Conservation (phyloP, 495 filamentous ascomycete genomes). For the Penicillium ucsense region DNA sequence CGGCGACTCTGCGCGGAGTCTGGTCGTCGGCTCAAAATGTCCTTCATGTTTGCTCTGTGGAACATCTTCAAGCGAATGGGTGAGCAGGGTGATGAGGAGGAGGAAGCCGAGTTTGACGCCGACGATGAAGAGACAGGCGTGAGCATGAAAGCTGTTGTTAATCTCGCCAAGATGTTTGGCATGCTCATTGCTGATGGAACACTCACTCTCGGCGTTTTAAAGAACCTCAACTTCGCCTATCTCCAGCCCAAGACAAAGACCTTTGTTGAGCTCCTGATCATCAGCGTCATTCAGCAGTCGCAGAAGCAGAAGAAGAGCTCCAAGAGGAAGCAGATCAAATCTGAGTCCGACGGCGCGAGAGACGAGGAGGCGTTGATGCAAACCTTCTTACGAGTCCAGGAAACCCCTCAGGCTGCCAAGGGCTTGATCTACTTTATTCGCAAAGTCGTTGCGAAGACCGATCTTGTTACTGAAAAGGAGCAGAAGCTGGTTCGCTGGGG, state of each 20-base stretch:
- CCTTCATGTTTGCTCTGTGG: slow-evolving; percentile 81
- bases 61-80: slow-evolving; percentile 80
- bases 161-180: slow-evolving; percentile 81
- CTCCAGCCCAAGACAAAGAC: slow-evolving; percentile 64
- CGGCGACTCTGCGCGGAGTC: slow-evolving; percentile 54
- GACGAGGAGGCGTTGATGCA: slow-evolving; percentile 49
- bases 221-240: slow-evolving; percentile 67
- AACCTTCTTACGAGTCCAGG: slow-evolving; percentile 52
- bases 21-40: slow-evolving; percentile 62
- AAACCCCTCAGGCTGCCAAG: slow-evolving; percentile 52
- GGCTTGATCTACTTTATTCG: slow-evolving; percentile 71
- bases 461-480: slow-evolving; percentile 57
- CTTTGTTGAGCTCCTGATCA: slow-evolving; percentile 72
- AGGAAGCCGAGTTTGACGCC: slow-evolving; percentile 44
- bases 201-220: slow-evolving; percentile 57
- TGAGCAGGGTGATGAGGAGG: slow-evolving; percentile 49
- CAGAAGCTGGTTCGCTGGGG: slow-evolving; percentile 53
- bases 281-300: slow-evolving; percentile 59
- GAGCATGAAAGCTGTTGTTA: slow-evolving; percentile 62
- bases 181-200: slow-evolving; percentile 57
- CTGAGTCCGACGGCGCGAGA: slow-evolving; percentile 18
- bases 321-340: slow-evolving; percentile 20
- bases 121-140: slow-evolving; percentile 38
- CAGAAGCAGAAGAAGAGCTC: slow-evolving; percentile 27
- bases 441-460: slow-evolving; percentile 64